A percentile compares a stretch with the other conserved stretches of the same genome.
These are phyloP conservation scores for Guillardia theta DNA, from an alignment of 78 protist species.

Conservation along the genomic window DNA sequence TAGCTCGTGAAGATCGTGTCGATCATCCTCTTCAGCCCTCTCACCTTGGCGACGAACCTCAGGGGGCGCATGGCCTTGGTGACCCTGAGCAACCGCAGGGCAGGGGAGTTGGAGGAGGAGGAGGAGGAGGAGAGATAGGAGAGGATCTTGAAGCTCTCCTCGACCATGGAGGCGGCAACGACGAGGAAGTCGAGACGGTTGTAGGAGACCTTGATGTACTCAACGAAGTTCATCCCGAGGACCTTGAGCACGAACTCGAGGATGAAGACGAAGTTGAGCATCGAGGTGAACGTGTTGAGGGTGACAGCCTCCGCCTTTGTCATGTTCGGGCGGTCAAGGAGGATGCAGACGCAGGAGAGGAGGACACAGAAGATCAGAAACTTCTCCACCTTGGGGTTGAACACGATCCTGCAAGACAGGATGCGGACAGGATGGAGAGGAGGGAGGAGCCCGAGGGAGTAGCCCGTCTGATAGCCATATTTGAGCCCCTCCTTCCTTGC, in stretches of 20 bases:
- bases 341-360: background rate
- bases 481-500: background rate
- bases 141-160: background rate
- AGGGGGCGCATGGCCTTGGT: conserved; percentile 40
- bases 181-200: background rate
- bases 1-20: background rate
- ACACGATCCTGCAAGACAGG: background rate
- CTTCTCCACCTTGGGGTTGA: background rate
- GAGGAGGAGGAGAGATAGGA: no score
- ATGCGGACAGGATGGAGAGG: background rate
- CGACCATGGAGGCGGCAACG: background rate
- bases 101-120: no score
- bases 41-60: background rate
- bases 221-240: background rate
- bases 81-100: no score
- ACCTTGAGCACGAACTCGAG: background rate
- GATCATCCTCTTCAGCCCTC: background rate
- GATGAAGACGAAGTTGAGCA: background rate
- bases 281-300: background rate
- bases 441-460: background rate
- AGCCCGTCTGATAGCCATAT: background rate
- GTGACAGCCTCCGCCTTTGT: background rate
- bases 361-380: background rate
- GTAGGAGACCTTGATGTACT: background rate
- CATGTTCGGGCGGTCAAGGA: no score